Base-by-base conservation (phyloP, 306 rosid genomes). In the Sindora glabra region DNA sequence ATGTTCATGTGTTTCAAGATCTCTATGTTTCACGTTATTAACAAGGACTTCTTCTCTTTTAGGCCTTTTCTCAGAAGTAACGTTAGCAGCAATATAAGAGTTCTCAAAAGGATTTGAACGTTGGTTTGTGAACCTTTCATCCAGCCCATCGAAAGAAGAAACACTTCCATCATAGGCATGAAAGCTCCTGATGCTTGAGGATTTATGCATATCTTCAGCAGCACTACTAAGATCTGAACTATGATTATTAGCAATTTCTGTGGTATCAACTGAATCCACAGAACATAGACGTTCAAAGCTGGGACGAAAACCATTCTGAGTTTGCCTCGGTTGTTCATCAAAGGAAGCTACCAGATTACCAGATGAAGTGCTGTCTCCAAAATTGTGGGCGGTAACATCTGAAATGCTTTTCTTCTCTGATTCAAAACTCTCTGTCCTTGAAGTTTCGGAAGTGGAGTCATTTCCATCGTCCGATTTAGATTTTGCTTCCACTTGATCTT, bases 141-240 rank as follows among this genome's bases (percentile, higher is more conserved):
- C 84, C 54, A 45, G 36, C 53, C 76, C 94, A 40, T 86, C 96
- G 12, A 56, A 78, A 60, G 98, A 88, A 49, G 95, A 88, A 47
- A 83, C 25, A 45, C 95, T 91, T 22, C 85, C 85, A 68, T 89
- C 90, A 77, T 86, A 83, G 27, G 85, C 81, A 72, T 50, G 57
- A 29, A 59, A 67, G 59, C 79, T 74, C 67, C 70, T 65, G 25
- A 72, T 38, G 30, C 62, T 58, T 32, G 84, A 66, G 24, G 76
- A 82, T 76, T 69, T 80, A 24, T 64, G 56, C 50, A 74, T 50
- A 47, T 72, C 84, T 38, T 39, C 67, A 22, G 44, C 64, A 33
- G 46, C 10, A 29, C 55, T 70, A 30, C 79, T 67, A 55, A 71
- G 55, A 72, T 84, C 79, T 36, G 79, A 64, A 75, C 66, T 53